Conservation (phyloP, 2,329 filamentous ascomycete genomes). For the Amauroascus niger region DNA sequence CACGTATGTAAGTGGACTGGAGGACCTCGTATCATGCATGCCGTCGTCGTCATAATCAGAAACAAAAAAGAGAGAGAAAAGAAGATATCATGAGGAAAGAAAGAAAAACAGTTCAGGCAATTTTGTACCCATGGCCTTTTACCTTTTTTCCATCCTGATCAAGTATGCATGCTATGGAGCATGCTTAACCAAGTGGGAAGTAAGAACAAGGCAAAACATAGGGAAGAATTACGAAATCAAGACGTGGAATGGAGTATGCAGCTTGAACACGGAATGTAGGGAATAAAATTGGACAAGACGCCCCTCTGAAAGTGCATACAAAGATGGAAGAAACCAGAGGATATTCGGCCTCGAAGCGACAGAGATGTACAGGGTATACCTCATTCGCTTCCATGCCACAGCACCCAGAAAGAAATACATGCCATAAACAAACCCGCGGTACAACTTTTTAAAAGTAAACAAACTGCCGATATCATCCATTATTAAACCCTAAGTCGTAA, state of each 20-base stretch:
- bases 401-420: slow-evolving; percentile 12
- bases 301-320: slow-evolving; percentile 13
- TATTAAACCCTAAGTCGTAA: slow-evolving; percentile 14
- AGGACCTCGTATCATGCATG: slow-evolving; percentile 1
- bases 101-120: neutral
- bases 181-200: neutral
- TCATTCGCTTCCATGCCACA: slow-evolving; percentile 8
- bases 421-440: slow-evolving; percentile 11
- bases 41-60: neutral
- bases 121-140: neutral
- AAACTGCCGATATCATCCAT: slow-evolving; percentile 16
- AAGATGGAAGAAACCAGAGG: slow-evolving; percentile 9
- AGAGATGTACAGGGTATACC: slow-evolving; percentile 8
- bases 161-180: neutral
- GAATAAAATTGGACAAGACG: slow-evolving; percentile 14
- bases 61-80: neutral
- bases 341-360: slow-evolving; percentile 7
- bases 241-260: slow-evolving; percentile 1
- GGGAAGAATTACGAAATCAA: slow-evolving; percentile 1
- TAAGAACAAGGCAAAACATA: neutral
- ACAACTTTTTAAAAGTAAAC: slow-evolving; percentile 15
- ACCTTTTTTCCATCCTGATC: neutral
- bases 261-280: slow-evolving; percentile 9
- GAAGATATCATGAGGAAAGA: neutral
- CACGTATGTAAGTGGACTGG: neutral